Percentiles rank a stretch among this genome's conserved stretches.
These are phyloP conservation scores for Furcasterigmium furcatum DNA, from an alignment of 2,329 filamentous ascomycete species.

Conservation along the genomic window DNA sequence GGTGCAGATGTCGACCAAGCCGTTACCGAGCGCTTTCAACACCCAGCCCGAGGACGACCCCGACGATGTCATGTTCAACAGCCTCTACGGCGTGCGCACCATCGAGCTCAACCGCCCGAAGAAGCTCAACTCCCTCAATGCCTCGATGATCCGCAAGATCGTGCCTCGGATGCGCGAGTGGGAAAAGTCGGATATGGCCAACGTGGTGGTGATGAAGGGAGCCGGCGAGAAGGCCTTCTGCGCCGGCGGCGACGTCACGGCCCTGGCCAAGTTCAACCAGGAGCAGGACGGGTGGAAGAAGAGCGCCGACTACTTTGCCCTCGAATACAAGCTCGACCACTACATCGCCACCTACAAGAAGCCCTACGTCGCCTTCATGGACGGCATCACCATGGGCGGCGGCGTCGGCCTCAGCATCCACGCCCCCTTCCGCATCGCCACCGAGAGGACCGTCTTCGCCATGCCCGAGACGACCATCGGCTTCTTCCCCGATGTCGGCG, in stretches of 20 bases:
- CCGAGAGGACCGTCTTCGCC: slow-evolving; percentile 90
- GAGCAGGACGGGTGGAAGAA: slow-evolving; percentile 64
- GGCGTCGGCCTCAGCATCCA: slow-evolving; percentile 93
- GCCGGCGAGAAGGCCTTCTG: slow-evolving; percentile 83
- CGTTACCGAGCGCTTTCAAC: slow-evolving; percentile 32
- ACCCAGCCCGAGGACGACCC: slow-evolving; percentile 67
- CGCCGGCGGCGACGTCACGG: slow-evolving; percentile 86
- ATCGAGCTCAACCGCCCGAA: slow-evolving; percentile 91
- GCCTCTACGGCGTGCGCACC: slow-evolving; percentile 82
- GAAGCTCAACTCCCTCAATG: slow-evolving; percentile 90
- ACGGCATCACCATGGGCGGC: slow-evolving; percentile 97
- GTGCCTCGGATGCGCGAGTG: slow-evolving; percentile 85
- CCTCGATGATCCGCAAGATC: slow-evolving; percentile 94
- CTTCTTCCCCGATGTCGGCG: slow-evolving; percentile 97
- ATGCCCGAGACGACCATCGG: slow-evolving; percentile 99
- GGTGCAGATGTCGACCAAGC: slow-evolving; percentile 31
- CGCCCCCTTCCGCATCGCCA: slow-evolving; percentile 93
- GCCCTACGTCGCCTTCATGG: slow-evolving; percentile 93
- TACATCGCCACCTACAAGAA: slow-evolving; percentile 91
- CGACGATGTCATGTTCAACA: slow-evolving; percentile 91
- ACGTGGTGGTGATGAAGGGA: slow-evolving; percentile 89
- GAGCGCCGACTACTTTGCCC: slow-evolving; percentile 82
- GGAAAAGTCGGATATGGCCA: slow-evolving; percentile 92
- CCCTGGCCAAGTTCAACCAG: slow-evolving; percentile 71
- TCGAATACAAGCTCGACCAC: slow-evolving; percentile 96